phyloP scores from a whole-genome alignment of 2,329 filamentous ascomycete species.

The Fusarium miscanthi region DNA sequence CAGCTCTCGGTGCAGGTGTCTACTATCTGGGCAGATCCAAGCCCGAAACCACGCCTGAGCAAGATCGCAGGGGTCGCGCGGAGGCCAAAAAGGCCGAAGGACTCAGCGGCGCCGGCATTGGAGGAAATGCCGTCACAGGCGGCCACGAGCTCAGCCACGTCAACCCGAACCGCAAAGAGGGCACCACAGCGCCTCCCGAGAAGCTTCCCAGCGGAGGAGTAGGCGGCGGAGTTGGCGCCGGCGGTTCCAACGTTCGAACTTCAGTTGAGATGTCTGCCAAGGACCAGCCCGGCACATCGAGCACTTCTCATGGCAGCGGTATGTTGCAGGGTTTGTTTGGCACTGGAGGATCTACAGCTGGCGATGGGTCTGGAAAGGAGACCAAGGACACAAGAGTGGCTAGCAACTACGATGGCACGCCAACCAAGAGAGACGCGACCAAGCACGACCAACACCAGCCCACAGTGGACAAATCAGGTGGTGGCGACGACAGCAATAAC shows the following conservation, averaged over 20 bases:
- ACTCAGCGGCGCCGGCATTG: constrained; percentile 48
- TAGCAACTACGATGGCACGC: constrained; percentile 31
- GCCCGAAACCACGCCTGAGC: constrained; percentile 17
- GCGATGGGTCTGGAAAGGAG: constrained; percentile 16
- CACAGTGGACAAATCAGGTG: constrained; percentile 12
- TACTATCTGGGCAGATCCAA: constrained; percentile 36
- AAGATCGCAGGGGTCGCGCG: constrained; percentile 35
- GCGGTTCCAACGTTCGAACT: constrained; percentile 44
- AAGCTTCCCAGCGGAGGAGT: constrained; percentile 50
- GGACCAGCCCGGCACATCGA: constrained; percentile 17
- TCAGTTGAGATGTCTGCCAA: constrained; percentile 43
- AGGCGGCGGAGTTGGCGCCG: constrained; percentile 48
- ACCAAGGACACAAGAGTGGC: constrained; percentile 33
- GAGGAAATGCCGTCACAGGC: constrained; percentile 46
- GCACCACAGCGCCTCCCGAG: constrained; percentile 43
- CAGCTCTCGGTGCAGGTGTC: constrained; percentile 39
- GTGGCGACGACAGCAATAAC: neutral
- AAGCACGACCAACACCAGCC: constrained; percentile 23
- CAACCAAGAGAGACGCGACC: constrained; percentile 20
- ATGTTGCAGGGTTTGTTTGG: constrained; percentile 41
- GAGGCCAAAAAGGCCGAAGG: constrained; percentile 49
- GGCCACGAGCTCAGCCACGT: constrained; percentile 45
- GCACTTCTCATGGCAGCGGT: constrained; percentile 11
- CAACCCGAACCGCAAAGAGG: constrained; percentile 33
- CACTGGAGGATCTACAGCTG: constrained; percentile 34